Base-by-base conservation (phyloP, 2,329 filamentous ascomycete genomes). In the Diaporthe vaccinii region DNA sequence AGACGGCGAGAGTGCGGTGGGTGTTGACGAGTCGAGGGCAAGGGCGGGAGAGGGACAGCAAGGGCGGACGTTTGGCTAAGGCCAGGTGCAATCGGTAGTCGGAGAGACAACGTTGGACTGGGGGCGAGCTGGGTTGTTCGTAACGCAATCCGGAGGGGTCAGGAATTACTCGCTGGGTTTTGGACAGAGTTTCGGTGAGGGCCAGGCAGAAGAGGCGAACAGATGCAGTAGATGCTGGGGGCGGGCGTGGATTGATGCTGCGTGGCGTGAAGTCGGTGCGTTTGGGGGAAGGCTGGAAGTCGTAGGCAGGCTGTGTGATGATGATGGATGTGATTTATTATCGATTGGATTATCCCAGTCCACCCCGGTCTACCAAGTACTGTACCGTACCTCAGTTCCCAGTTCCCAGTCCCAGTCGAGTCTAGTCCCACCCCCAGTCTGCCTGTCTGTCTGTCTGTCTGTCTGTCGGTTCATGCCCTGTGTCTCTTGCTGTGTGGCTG, bases 31-130 rank as follows among this genome's bases (percentile, higher is more conserved):
- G 49, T 69, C 65, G 65, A 69, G 65, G 34, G 49, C 65, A 69
- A 69, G 65, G 65, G 65, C 65, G n/a, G 65, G 49, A 69, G 49
- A 69, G 46, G 65, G 65, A 55, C 49, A 69, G 65, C 65, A 69
- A 69, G 65, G 65, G 65, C 65, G 65, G 36, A 55, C 20, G 46
- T 5, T 68, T 53, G 7, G 61, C 41, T 49, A 8, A 36, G 61
- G 41, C 61, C 41, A 67, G 46, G n/a, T 68, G 65, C 65, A 53
- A 28, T 36, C 46, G 46, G 34, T 46, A 28, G 22, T 46, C 28
- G n/a, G 25, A 41, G 9, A 68, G 46, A 68, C 65, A 53, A 53
- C 2, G 31, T 39, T 53, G 31, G 22, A 28, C 4, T 55, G 44
- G 44, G 4, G 41, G 41, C 15, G 59, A 12, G 62, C 1, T 36